These are phyloP conservation scores for Globisporangium camurandrum DNA, from an alignment of 352 stramenopile genomes.

Conservation along the genomic window DNA sequence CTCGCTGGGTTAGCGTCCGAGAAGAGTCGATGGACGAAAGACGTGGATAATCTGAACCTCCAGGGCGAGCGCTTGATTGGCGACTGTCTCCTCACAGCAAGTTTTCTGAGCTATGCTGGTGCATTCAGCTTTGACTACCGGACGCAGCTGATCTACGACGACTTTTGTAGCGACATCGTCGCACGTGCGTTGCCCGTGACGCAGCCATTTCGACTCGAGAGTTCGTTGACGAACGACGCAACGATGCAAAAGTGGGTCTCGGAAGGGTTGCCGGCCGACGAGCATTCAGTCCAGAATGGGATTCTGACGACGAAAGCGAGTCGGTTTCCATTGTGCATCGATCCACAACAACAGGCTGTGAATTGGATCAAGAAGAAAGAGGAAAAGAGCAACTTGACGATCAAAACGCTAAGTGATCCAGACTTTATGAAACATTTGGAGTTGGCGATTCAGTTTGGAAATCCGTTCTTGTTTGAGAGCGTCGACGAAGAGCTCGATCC, in stretches of 20 bases:
- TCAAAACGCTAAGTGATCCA: slow-evolving; percentile 90
- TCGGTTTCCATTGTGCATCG: slow-evolving; percentile 93
- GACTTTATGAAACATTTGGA: slow-evolving; percentile 96
- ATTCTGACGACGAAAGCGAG: slow-evolving; percentile 92
- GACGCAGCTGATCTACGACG: slow-evolving; percentile 82
- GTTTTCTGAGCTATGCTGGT: slow-evolving; percentile 87
- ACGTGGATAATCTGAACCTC: slow-evolving; percentile 82
- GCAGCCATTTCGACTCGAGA: slow-evolving; percentile 83
- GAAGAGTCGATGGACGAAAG: slow-evolving; percentile 88
- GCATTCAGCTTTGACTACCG: slow-evolving; percentile 90
- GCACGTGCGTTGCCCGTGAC: slow-evolving; percentile 77
- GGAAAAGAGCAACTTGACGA: slow-evolving; percentile 88
- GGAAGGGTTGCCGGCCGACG: slow-evolving; percentile 90
- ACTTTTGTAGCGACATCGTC: slow-evolving; percentile 85
- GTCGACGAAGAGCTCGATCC: slow-evolving; percentile 93
- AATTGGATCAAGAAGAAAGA: slow-evolving; percentile 96
- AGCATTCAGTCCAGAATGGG: slow-evolving; percentile 94
- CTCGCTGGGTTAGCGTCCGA: slow-evolving; percentile 89
- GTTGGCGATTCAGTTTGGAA: slow-evolving; percentile 93
- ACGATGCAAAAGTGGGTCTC: slow-evolving; percentile 93
- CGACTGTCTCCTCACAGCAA: slow-evolving; percentile 87
- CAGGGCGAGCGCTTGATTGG: slow-evolving; percentile 85
- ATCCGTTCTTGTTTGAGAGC: slow-evolving; percentile 93
- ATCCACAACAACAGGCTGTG: slow-evolving; percentile 94
- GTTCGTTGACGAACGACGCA: slow-evolving; percentile 89